Conservation (phyloP, 1,139 yeast species). For the Saccharomyces pastorianus region DNA sequence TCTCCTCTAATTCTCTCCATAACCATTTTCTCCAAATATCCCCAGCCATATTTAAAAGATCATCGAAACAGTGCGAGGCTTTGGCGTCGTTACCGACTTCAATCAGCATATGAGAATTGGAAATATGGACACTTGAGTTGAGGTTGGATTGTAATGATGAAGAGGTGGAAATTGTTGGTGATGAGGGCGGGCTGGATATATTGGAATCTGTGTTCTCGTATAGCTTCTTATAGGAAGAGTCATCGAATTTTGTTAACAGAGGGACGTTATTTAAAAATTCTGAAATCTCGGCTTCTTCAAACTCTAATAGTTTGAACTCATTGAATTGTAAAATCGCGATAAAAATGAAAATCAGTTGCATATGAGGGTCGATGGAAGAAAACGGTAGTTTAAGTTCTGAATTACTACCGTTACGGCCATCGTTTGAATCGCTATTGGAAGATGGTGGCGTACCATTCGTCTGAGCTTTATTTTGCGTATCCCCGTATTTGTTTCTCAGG, state of each 20-base stretch:
- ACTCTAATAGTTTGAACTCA: conserved; percentile 68
- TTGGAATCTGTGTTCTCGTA: conserved; percentile 11
- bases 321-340: conserved; percentile 75
- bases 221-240: conserved; percentile 24
- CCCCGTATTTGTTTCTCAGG: conserved; percentile 22
- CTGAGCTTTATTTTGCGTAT: conserved; percentile 1
- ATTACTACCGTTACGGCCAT: conserved; percentile 3
- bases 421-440: background rate
- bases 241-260: conserved; percentile 30
- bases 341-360: conserved; percentile 68
- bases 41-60: conserved; percentile 67
- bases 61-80: conserved; percentile 36
- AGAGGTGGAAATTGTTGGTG: conserved; percentile 5
- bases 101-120: conserved; percentile 23
- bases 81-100: conserved; percentile 32
- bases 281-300: conserved; percentile 83
- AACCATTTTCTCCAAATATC: conserved; percentile 85
- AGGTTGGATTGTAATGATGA: conserved; percentile 3
- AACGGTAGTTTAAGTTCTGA: conserved; percentile 40
- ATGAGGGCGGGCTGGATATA: background rate
- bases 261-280: conserved; percentile 60
- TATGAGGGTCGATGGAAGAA: conserved; percentile 66
- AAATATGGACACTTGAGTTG: conserved; percentile 7
- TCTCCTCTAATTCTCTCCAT: conserved; percentile 59
- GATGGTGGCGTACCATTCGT: background rate